Base-by-base conservation (phyloP, 202 grass and related monocot species). In the Alloteropsis angusta region DNA sequence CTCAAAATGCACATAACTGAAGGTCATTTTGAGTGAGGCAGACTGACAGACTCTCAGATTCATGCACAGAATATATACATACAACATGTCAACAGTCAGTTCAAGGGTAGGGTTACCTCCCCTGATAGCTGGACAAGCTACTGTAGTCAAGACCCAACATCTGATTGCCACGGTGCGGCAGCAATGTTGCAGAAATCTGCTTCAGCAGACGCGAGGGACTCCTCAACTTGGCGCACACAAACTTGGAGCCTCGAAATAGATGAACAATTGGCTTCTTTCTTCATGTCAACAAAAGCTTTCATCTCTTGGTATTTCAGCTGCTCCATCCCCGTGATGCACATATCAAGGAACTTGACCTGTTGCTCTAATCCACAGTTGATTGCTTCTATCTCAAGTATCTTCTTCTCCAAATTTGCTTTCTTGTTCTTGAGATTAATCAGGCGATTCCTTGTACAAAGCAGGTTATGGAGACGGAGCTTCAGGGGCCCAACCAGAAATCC, bases 401-500 rank as follows among this genome's bases (percentile, higher is more conserved):
- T 79, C 26, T 56, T 49, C 53, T 88, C 60, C 32, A 90, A 32
- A 36, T 57, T 75, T 78, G 21, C 56, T 22, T 74, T 82, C 45
- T 18, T 86, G 44, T 22, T 87, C 67, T 70, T 60, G 9, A 57
- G 76, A 59, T 82, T 4, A 32, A 18, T 67, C 13, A 65, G 81
- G 10, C 15, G 42, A 67, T 42, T 65, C 22, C 87, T 92, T 28
- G 75, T 75, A n/a, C 70, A 13, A 26, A 90, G 32, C 7, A 92
- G 25, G 8, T 68, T 41, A 14, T 78, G 34, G 4, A 95, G 60
- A 12, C 82, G 82, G 6, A 48, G 30, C 23, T 69, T 75, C 43
- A 90, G 49, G n/a, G 25, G 34, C 1, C 12, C 49, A 62, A 83
- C 82, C 9, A 84, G 32, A 54, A 96, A 96, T 5, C 89, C 87